Percentiles rank a stretch among this genome's conserved stretches.
Conservation (phyloP, 345 rosid species). For the Durio zibethinus region DNA sequence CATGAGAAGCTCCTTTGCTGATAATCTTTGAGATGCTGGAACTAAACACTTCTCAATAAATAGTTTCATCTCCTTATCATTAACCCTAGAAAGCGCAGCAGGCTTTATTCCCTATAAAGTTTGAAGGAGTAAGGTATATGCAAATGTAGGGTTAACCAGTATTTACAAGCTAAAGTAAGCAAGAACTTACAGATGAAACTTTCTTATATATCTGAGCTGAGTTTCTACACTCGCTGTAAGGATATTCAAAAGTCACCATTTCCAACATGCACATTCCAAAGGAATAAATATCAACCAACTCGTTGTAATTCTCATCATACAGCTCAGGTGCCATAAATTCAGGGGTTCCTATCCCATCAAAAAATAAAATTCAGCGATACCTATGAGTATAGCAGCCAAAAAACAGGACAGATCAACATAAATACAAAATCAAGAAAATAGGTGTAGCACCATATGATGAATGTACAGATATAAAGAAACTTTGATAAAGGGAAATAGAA, state of each 20-base stretch:
- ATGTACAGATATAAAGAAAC: neutral
- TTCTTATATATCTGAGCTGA: constrained; percentile 89
- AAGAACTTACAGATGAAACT: constrained; percentile 66
- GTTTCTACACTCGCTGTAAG: constrained; percentile 76
- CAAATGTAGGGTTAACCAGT: neutral
- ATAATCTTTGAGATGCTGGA: constrained; percentile 66
- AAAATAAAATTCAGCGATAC: constrained; percentile 43
- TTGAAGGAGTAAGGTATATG: constrained; percentile 13
- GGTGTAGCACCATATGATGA: neutral
- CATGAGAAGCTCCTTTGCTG: constrained; percentile 73
- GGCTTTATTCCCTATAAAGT: constrained; percentile 73
- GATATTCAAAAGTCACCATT: constrained; percentile 84
- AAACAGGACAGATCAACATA: constrained; percentile 2
- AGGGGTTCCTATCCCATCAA: constrained; percentile 51
- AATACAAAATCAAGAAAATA: constrained; percentile 1
- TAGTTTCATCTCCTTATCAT: constrained; percentile 58
- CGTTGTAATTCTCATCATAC: constrained; percentile 76
- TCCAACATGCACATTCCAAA: constrained; percentile 91
- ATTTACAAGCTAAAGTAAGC: constrained; percentile 9
- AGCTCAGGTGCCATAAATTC: constrained; percentile 95
- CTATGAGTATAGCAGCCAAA: constrained; percentile 30
- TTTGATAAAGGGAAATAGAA: neutral
- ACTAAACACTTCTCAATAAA: constrained; percentile 89
- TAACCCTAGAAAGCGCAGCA: constrained; percentile 68
- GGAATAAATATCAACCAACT: constrained; percentile 75